These are phyloP conservation scores for Fistulina hepatica DNA, from an alignment of 1,284 basidiomycete species.

Conservation along the genomic window DNA sequence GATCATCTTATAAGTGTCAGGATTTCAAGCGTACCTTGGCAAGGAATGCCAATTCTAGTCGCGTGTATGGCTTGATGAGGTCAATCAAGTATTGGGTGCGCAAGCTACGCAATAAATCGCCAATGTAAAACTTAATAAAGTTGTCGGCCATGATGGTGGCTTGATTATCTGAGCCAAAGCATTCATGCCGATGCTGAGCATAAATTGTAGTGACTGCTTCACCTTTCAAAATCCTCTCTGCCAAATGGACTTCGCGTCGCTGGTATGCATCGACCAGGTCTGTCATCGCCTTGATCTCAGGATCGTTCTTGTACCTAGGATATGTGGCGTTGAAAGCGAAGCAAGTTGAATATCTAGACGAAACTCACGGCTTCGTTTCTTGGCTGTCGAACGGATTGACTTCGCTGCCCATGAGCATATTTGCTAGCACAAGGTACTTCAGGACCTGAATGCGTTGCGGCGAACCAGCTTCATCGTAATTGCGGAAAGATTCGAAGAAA, in stretches of 20 bases:
- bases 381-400: slow-evolving; percentile 99
- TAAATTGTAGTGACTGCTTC: slow-evolving; percentile 10
- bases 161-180: slow-evolving; percentile 58
- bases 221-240: slow-evolving; percentile 91
- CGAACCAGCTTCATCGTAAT: slow-evolving; percentile 97
- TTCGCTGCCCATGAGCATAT: slow-evolving; percentile 97
- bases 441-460: slow-evolving; percentile 95
- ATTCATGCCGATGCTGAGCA: slow-evolving; percentile 3
- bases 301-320: slow-evolving; percentile 85
- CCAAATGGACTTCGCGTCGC: slow-evolving; percentile 87
- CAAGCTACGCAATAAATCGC: slow-evolving; percentile 86
- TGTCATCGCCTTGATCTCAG: slow-evolving; percentile 97
- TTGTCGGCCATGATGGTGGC: slow-evolving; percentile 91
- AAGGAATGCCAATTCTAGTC: slow-evolving; percentile 84
- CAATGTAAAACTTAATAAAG: slow-evolving; percentile 91
- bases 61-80: slow-evolving; percentile 93
- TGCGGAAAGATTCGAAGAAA: slow-evolving; percentile 97
- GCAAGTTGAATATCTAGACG: slow-evolving; percentile 11
- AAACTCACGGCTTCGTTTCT: slow-evolving; percentile 89
- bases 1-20: slow-evolving; percentile 4
- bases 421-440: slow-evolving; percentile 95
- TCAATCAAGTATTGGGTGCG: slow-evolving; percentile 96
- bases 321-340: neutral
- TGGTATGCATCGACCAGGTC: slow-evolving; percentile 95
- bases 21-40: slow-evolving; percentile 51